phyloP scores from a whole-genome alignment of 2,329 filamentous ascomycete species.

The Penicillium sclerotigenum region DNA sequence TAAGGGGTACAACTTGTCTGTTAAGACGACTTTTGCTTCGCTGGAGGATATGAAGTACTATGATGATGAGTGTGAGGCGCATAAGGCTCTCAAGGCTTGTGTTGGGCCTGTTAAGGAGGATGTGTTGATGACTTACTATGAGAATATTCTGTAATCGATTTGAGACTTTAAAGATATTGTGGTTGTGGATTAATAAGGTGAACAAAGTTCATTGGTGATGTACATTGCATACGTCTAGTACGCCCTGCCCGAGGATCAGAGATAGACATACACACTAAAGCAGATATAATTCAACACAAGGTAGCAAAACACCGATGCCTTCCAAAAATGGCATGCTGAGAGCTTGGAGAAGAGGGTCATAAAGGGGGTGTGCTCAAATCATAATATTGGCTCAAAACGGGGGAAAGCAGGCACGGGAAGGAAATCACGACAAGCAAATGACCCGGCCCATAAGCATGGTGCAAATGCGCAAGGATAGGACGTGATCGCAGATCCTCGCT shows the following conservation, averaged over 20 bases:
- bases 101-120: slow-evolving; percentile 34
- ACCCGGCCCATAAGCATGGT: slow-evolving; percentile 15
- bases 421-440: slow-evolving; percentile 7
- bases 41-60: slow-evolving; percentile 69
- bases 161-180: neutral
- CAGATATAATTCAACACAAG: slow-evolving; percentile 3
- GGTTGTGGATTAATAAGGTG: neutral
- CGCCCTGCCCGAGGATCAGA: slow-evolving; percentile 6
- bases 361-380: slow-evolving; percentile 5
- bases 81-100: slow-evolving; percentile 47
- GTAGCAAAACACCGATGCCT: slow-evolving; percentile 16
- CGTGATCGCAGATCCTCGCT: slow-evolving; percentile 22
- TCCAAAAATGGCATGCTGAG: slow-evolving; percentile 15
- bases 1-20: slow-evolving; percentile 64
- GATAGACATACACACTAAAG: slow-evolving; percentile 8
- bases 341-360: slow-evolving; percentile 9
- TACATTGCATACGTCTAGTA: slow-evolving; percentile 28
- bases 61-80: slow-evolving; percentile 58
- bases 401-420: neutral
- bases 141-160: slow-evolving; percentile 33
- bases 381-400: slow-evolving; percentile 8
- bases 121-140: slow-evolving; percentile 38
- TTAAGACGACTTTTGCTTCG: slow-evolving; percentile 61
- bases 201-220: slow-evolving; percentile 20
- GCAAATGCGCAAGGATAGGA: slow-evolving; percentile 5